A percentile compares a stretch with the other conserved stretches of the same genome.
Conservation (phyloP, 169 alveolate species). For the Cryptosporidium parvum region DNA sequence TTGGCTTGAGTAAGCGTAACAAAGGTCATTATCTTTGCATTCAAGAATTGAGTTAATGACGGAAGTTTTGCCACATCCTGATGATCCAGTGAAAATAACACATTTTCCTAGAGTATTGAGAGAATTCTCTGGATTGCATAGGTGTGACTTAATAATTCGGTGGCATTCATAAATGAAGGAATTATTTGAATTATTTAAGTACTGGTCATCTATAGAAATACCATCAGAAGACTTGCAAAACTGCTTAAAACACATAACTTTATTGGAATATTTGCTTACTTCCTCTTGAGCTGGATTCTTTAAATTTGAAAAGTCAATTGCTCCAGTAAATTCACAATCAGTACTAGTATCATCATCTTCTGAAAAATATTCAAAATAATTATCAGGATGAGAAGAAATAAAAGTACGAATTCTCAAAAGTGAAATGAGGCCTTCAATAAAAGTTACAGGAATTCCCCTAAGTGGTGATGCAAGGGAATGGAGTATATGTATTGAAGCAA, state of each 20-base stretch:
- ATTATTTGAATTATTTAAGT: not conserved
- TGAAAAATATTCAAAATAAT: not conserved
- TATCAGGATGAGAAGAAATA: conserved; percentile 28
- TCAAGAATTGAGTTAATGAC: conserved; percentile 35
- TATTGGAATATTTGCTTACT: not conserved
- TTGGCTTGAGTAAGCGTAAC: conserved; percentile 77
- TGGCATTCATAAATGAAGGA: conserved; percentile 14
- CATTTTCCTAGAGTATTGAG: not conserved
- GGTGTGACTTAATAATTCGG: conserved; percentile 10
- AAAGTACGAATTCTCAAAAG: conserved; percentile 44
- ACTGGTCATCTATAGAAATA: not conserved
- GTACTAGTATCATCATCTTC: conserved; percentile 52
- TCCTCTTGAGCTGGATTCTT: not conserved
- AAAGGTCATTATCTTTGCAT: conserved; percentile 15
- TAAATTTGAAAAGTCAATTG: conserved; percentile 11
- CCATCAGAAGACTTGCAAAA: not conserved
- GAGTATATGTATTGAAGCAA: conserved; percentile 66
- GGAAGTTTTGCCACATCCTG: conserved; percentile 68
- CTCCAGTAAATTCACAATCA: conserved; percentile 24
- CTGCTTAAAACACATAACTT: not conserved
- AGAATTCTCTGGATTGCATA: not conserved
- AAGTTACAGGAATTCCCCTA: conserved; percentile 71
- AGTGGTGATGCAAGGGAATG: conserved; percentile 69
- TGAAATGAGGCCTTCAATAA: conserved; percentile 68
- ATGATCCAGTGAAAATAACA: conserved; percentile 57